These are phyloP conservation scores for Leccinum rimulosum DNA, from an alignment of 768 basidiomycete genomes.

Conservation along the genomic window DNA sequence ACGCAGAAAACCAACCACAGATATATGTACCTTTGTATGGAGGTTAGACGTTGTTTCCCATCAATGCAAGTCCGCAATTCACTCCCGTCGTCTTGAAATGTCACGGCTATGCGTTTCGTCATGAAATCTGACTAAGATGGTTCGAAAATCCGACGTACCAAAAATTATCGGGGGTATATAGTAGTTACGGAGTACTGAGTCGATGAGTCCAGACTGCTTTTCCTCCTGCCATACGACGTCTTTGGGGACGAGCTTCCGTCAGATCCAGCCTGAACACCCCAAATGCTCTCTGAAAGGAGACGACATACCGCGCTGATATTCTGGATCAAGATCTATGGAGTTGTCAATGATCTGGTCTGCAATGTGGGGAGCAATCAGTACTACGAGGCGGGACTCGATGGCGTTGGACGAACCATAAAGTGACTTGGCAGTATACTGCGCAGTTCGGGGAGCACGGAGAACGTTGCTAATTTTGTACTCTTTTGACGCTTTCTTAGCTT, in stretches of 20 bases:
- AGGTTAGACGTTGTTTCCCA: slow-evolving; percentile 72
- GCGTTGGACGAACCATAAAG: slow-evolving; percentile 38
- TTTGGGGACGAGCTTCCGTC: slow-evolving; percentile 21
- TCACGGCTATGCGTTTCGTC: slow-evolving; percentile 35
- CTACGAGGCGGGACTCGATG: neutral
- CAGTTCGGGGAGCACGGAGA: slow-evolving; percentile 39
- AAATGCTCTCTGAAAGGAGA: neutral
- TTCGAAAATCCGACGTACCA: slow-evolving; percentile 35
- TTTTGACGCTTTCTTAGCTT: slow-evolving; percentile 22
- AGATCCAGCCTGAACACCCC: neutral
- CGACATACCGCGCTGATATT: slow-evolving; percentile 59
- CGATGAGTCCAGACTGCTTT: slow-evolving; percentile 61
- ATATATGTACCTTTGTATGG: slow-evolving; percentile 49
- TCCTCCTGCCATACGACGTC: slow-evolving; percentile 63
- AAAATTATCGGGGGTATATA: slow-evolving; percentile 70
- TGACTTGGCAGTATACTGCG: slow-evolving; percentile 41
- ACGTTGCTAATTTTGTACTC: slow-evolving; percentile 32
- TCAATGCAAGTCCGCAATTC: slow-evolving; percentile 59
- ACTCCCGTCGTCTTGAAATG: slow-evolving; percentile 36
- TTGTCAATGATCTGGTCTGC: slow-evolving; percentile 48
- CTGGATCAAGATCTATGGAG: slow-evolving; percentile 55
- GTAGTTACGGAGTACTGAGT: slow-evolving; percentile 62
- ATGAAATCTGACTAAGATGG: slow-evolving; percentile 1
- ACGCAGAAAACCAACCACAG: neutral
- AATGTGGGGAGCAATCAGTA: neutral